phyloP scores from a whole-genome alignment of 768 basidiomycete species.

The Psilocybe cyanescens region DNA sequence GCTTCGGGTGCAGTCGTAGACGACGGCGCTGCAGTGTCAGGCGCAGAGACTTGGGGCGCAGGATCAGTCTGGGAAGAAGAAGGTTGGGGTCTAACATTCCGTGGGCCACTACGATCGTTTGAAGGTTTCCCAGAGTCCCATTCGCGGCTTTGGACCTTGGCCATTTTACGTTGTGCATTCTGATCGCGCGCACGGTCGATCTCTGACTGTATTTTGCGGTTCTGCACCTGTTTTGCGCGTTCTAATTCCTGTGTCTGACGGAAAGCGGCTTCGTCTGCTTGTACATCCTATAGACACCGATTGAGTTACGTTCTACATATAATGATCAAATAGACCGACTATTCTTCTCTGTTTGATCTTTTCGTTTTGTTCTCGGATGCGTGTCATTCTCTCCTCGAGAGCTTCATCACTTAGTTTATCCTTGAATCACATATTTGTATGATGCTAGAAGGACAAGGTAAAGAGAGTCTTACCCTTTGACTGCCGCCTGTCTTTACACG shows the following conservation, averaged over 20 bases:
- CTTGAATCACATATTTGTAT: constrained; percentile 35
- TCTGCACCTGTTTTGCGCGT: constrained; percentile 57
- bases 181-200: constrained; percentile 75
- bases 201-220: constrained; percentile 68
- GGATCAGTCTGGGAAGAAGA: constrained; percentile 2
- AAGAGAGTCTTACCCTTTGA: constrained; percentile 53
- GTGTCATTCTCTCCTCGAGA: constrained; percentile 68
- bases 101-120: constrained; percentile 9
- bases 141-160: constrained; percentile 77
- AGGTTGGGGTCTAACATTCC: constrained; percentile 8
- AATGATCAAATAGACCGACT: constrained; percentile 37
- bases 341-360: constrained; percentile 72
- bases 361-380: constrained; percentile 74
- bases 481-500: constrained; percentile 83
- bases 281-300: constrained; percentile 58
- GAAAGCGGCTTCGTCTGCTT: constrained; percentile 83
- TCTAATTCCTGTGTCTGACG: constrained; percentile 69
- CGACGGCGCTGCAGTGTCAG: neutral
- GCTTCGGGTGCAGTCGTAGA: constrained; percentile 8
- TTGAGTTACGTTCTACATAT: constrained; percentile 8
- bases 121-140: constrained; percentile 80
- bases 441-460: neutral
- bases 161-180: constrained; percentile 81
- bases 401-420: constrained; percentile 73
- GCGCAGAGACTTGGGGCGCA: neutral